Conservation (phyloP, 768 basidiomycete species). For the Lactarius vividus region DNA sequence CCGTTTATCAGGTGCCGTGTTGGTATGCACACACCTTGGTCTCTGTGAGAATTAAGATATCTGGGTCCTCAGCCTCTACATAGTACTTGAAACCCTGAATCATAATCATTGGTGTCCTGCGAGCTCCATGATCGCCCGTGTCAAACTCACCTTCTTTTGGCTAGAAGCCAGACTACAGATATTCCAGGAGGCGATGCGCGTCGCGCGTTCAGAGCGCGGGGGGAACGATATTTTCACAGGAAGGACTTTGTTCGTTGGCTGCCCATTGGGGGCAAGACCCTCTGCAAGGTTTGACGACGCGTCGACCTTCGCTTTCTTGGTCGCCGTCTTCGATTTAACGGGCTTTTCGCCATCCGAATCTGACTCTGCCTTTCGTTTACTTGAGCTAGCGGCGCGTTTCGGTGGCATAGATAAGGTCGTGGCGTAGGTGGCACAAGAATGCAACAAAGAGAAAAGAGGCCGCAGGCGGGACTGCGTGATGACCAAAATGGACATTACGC, state of each 20-base stretch:
- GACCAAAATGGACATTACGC: constrained; percentile 4
- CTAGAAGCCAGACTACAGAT: constrained; percentile 73
- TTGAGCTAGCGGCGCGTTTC: constrained; percentile 18
- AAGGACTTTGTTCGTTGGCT: constrained; percentile 72
- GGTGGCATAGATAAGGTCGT: constrained; percentile 4
- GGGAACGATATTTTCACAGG: constrained; percentile 63
- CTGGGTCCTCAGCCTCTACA: constrained; percentile 82
- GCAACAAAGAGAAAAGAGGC: neutral
- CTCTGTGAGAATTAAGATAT: constrained; percentile 80
- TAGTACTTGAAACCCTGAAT: constrained; percentile 75
- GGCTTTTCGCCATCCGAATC: constrained; percentile 14
- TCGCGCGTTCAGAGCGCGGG: constrained; percentile 43
- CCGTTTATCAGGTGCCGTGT: neutral
- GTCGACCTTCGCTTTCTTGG: constrained; percentile 21
- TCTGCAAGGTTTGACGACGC: constrained; percentile 7
- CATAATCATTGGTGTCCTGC: neutral
- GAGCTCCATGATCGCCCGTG: neutral
- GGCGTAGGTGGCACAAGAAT: neutral
- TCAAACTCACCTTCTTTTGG: constrained; percentile 63
- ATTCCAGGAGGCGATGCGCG: constrained; percentile 73
- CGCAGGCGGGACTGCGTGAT: neutral
- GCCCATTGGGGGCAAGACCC: constrained; percentile 41
- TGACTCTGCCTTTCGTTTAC: constrained; percentile 20
- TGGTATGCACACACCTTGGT: constrained; percentile 56
- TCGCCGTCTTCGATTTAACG: neutral